These are phyloP conservation scores for Arthrobotrys entomopaga DNA, from an alignment of 2,329 filamentous ascomycete genomes.

Conservation along the genomic window DNA sequence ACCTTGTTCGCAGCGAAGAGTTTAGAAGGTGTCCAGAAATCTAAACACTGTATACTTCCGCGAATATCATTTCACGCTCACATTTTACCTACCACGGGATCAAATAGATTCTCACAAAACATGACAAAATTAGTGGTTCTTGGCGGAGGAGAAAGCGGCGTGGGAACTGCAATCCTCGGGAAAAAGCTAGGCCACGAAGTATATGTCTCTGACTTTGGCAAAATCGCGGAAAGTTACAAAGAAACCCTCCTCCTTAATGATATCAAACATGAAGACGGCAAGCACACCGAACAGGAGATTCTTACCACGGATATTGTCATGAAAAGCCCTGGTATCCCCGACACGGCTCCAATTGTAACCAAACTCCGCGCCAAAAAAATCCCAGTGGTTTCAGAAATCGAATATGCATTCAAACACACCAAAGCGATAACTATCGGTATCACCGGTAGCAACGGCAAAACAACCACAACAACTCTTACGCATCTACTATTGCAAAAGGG, in stretches of 20 bases:
- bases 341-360: no score
- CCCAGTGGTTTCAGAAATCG: neutral
- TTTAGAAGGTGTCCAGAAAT: no score
- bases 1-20: no score
- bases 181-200: conserved; percentile 14
- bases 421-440: conserved; percentile 9
- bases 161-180: conserved; percentile 17
- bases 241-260: neutral
- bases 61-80: no score
- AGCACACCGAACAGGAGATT: no score
- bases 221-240: conserved; percentile 14
- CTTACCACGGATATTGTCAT: no score
- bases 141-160: conserved; percentile 20
- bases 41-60: no score
- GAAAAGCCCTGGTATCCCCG: no score
- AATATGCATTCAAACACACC: neutral
- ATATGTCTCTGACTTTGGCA: conserved; percentile 11
- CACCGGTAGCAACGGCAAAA: conserved; percentile 15
- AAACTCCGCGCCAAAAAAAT: no score
- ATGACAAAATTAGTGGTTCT: conserved; percentile 21
- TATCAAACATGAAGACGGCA: no score
- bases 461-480: conserved; percentile 17
- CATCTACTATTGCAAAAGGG: conserved; percentile 11
- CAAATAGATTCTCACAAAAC: neutral
- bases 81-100: no score